Percentiles rank a stretch among this genome's conserved stretches.
Conservation (phyloP, 2,329 filamentous ascomycete species). For the Mollisia scopiformis region DNA sequence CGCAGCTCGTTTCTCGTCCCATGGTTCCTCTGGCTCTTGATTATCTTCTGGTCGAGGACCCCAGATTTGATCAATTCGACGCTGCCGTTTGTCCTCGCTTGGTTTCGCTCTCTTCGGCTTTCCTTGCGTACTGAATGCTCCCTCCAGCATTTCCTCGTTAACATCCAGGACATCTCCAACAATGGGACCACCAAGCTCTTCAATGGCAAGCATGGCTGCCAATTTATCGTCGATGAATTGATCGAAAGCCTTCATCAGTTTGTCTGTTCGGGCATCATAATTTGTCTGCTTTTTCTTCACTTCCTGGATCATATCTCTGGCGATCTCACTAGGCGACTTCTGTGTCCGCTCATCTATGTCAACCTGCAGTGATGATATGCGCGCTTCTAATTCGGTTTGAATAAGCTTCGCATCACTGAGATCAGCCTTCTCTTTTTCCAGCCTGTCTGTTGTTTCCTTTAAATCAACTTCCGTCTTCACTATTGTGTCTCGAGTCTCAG, state of each 20-base stretch:
- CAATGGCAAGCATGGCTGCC: constrained; percentile 77
- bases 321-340: constrained; percentile 62
- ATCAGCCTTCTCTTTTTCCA: constrained; percentile 54
- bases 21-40: constrained; percentile 43
- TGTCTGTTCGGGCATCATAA: constrained; percentile 63
- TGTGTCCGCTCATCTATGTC: constrained; percentile 59
- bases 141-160: constrained; percentile 60
- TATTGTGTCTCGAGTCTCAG: constrained; percentile 65
- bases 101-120: constrained; percentile 54
- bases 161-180: constrained; percentile 74
- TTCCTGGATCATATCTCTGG: constrained; percentile 62
- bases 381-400: constrained; percentile 53
- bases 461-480: constrained; percentile 46
- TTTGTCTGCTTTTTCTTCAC: constrained; percentile 60
- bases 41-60: constrained; percentile 37
- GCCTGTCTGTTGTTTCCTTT: constrained; percentile 46
- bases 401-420: constrained; percentile 59
- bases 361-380: constrained; percentile 62
- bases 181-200: constrained; percentile 81
- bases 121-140: constrained; percentile 63
- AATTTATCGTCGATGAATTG: constrained; percentile 73
- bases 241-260: constrained; percentile 66
- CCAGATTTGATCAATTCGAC: constrained; percentile 68
- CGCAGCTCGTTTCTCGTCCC: constrained; percentile 41
- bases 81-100: constrained; percentile 56